Percentiles rank a stretch among this genome's conserved stretches.
Conservation (phyloP, 768 basidiomycete species). For the Psilocybe azurescens region DNA sequence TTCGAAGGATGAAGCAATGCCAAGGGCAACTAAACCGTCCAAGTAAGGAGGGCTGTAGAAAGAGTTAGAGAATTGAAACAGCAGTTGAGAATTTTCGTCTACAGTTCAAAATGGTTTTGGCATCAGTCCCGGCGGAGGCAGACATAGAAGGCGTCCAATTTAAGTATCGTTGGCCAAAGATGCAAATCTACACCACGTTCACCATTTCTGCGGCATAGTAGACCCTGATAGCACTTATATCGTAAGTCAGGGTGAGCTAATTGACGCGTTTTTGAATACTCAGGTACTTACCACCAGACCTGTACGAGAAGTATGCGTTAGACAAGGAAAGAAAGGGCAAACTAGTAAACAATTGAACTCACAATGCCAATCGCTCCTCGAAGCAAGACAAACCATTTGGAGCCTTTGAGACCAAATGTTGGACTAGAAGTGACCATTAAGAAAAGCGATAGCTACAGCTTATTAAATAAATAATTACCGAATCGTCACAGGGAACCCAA, state of each 20-base stretch:
- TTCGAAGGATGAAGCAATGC: constrained; percentile 18
- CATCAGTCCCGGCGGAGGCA: constrained; percentile 20
- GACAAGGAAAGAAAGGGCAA: too few species aligned
- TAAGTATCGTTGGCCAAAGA: constrained; percentile 15
- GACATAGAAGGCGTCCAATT: constrained; percentile 16
- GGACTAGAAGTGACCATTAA: constrained; percentile 1
- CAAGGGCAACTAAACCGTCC: constrained; percentile 15
- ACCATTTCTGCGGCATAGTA: constrained; percentile 18
- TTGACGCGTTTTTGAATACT: too few species aligned
- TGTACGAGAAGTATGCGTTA: neutral
- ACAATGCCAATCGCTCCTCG: constrained; percentile 21
- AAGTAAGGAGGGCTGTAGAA: constrained; percentile 15
- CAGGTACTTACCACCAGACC: constrained; percentile 21
- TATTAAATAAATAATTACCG: constrained; percentile 3
- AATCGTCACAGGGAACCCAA: constrained; percentile 23
- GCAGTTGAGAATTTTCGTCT: too few species aligned
- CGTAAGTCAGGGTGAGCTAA: neutral
- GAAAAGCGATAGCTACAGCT: neutral
- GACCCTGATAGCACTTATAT: constrained; percentile 15
- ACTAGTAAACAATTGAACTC: neutral
- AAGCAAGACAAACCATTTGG: constrained; percentile 18
- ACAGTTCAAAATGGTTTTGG: constrained; percentile 21
- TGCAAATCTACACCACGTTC: constrained; percentile 17
- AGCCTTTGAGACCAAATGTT: constrained; percentile 18
- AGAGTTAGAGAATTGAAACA: neutral